Evolutionary conservation across 257 asterid genomes (phyloP).

Genomic region (Euphrasia confusa): DNA sequence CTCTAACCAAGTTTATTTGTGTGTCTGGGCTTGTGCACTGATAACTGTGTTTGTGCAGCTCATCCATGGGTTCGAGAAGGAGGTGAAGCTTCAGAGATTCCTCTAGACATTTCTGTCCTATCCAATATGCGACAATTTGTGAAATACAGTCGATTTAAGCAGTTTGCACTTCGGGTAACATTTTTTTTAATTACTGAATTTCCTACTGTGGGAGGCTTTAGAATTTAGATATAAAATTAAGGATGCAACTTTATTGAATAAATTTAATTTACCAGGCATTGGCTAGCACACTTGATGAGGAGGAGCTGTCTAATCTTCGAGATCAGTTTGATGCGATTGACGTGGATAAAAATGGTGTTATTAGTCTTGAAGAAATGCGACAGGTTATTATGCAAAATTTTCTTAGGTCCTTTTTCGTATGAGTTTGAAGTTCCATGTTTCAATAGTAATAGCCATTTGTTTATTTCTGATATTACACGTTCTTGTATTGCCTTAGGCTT

Average conservation of each 20-base stretch:
- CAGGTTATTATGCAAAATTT: conserved; percentile 42
- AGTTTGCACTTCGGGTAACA: conserved; percentile 92
- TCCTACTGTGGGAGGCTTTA: background rate
- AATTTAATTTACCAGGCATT: conserved; percentile 52
- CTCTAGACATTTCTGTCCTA: conserved; percentile 87
- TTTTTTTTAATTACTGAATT: conserved; percentile 11
- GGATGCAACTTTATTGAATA: background rate
- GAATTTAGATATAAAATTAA: conserved; percentile 1
- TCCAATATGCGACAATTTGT: conserved; percentile 94
- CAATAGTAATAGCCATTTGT: conserved; percentile 9
- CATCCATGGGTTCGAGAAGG: conserved; percentile 99
- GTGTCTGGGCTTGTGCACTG: background rate
- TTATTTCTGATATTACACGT: conserved; percentile 5
- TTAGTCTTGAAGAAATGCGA: conserved; percentile 98
- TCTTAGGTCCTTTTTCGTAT: background rate
- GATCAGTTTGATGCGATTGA: conserved; percentile 98
- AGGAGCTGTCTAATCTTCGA: conserved; percentile 76
- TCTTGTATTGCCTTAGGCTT: conserved; percentile 49
- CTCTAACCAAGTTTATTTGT: background rate
- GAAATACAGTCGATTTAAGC: conserved; percentile 81
- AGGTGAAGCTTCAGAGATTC: conserved; percentile 97
- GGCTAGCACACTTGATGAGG: conserved; percentile 91
- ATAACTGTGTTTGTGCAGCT: conserved; percentile 45
- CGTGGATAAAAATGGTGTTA: conserved; percentile 89
- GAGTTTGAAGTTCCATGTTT: conserved; percentile 7